These are phyloP conservation scores for Fusarium continuum DNA, from an alignment of 2,329 filamentous ascomycete genomes.

Conservation along the genomic window DNA sequence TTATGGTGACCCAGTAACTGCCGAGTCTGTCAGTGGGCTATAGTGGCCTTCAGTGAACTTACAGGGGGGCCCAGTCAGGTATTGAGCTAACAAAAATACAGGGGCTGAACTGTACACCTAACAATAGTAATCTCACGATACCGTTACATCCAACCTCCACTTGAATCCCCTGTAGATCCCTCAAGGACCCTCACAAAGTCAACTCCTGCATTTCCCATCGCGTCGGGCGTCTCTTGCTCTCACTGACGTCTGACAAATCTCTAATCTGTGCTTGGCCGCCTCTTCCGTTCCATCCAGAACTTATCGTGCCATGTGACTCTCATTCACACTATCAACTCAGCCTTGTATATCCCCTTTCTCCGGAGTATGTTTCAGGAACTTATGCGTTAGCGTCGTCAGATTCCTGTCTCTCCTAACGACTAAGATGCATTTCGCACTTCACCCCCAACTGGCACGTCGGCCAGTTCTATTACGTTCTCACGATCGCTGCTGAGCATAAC, in stretches of 20 bases:
- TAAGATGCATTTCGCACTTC: too few species aligned
- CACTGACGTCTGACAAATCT: not conserved
- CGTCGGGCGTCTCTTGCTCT: slow-evolving; percentile 13
- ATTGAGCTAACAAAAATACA: too few species aligned
- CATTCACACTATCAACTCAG: not conserved
- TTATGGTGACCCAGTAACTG: too few species aligned
- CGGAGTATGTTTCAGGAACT: slow-evolving; percentile 1
- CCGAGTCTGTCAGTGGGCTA: too few species aligned
- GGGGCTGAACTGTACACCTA: not conserved
- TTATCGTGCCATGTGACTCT: slow-evolving; percentile 1
- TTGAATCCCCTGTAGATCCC: slow-evolving; percentile 3
- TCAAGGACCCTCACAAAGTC: not conserved
- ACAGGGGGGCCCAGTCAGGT: too few species aligned
- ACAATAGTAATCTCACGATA: slow-evolving; percentile 7
- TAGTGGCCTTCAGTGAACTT: too few species aligned
- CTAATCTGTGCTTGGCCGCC: not conserved
- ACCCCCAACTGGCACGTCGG: not conserved
- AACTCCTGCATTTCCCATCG: slow-evolving; percentile 13
- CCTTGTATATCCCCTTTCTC: slow-evolving; percentile 5
- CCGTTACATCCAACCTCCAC: slow-evolving; percentile 15
- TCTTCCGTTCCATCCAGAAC: not conserved
- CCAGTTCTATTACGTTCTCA: not conserved
- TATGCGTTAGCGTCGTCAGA: not conserved
- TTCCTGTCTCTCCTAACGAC: not conserved
- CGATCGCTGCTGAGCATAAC: not conserved